Conservation (phyloP, 2,329 filamentous ascomycete genomes). For the Penicillium corylophilum region DNA sequence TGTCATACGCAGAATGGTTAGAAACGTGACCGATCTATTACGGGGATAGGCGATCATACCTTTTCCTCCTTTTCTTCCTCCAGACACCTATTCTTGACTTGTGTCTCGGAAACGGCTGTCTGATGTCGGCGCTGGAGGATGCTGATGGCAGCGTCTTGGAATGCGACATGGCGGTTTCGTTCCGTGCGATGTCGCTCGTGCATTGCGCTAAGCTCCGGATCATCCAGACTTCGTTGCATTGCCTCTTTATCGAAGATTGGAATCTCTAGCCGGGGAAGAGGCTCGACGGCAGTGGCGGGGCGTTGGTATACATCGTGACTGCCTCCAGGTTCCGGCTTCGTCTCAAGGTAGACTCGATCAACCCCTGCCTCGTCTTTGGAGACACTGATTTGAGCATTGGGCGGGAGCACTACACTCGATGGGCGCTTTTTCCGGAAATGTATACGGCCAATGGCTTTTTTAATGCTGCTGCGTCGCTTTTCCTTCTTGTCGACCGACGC, state of each 20-base stretch:
- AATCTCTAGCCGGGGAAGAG: constrained; percentile 30
- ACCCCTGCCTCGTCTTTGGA: constrained; percentile 24
- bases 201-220: constrained; percentile 32
- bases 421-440: constrained; percentile 37
- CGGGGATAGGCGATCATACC: constrained; percentile 24
- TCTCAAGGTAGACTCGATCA: constrained; percentile 40
- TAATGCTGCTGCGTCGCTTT: constrained; percentile 33
- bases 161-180: constrained; percentile 32
- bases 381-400: constrained; percentile 29
- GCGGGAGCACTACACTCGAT: constrained; percentile 29
- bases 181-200: constrained; percentile 32
- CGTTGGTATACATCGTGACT: constrained; percentile 3
- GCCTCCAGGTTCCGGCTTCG: constrained; percentile 9
- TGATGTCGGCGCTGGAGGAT: constrained; percentile 33
- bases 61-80: constrained; percentile 41
- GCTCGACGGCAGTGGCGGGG: constrained; percentile 15
- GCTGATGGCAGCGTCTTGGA: constrained; percentile 33
- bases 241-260: constrained; percentile 37
- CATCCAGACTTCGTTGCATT: constrained; percentile 35
- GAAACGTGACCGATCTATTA: not conserved
- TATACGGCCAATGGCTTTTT: constrained; percentile 36
- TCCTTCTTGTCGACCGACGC: constrained; percentile 31
- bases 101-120: constrained; percentile 29
- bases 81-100: constrained; percentile 28
- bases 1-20: constrained; percentile 14